These are phyloP conservation scores for Herpetomonas tarakana DNA, from an alignment of 208 protist species.

Conservation along the genomic window DNA sequence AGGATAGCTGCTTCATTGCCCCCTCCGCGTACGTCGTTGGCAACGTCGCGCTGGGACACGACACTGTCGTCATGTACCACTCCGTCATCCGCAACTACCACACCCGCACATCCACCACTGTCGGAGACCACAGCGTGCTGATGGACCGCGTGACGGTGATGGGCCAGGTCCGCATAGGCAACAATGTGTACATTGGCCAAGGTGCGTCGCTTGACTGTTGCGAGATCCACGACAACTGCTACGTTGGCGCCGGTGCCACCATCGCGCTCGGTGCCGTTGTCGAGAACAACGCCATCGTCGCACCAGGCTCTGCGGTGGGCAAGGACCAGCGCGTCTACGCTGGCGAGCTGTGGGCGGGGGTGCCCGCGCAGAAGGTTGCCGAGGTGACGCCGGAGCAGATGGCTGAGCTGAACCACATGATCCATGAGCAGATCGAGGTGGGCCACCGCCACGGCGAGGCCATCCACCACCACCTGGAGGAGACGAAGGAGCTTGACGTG, in stretches of 20 bases:
- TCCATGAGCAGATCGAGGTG: conserved; percentile 55
- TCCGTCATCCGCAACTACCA: conserved; percentile 86
- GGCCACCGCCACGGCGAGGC: conserved; percentile 62
- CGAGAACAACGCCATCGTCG: conserved; percentile 84
- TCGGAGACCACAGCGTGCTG: conserved; percentile 79
- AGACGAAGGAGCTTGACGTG: conserved; percentile 57
- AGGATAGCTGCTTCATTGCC: conserved; percentile 84
- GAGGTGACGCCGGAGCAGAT: conserved; percentile 77
- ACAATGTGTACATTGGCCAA: conserved; percentile 56
- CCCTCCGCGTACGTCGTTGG: conserved; percentile 83
- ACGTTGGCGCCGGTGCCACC: conserved; percentile 76
- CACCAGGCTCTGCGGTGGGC: conserved; percentile 73
- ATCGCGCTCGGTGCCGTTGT: conserved; percentile 81
- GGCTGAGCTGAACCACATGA: conserved; percentile 54
- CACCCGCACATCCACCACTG: conserved; percentile 40
- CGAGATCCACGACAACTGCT: conserved; percentile 77
- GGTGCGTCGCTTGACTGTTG: conserved; percentile 83
- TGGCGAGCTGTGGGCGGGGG: conserved; percentile 90
- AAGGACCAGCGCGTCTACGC: conserved; percentile 82
- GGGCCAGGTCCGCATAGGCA: conserved; percentile 70
- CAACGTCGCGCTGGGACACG: conserved; percentile 80
- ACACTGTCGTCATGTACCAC: conserved; percentile 87
- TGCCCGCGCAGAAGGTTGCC: conserved; percentile 80
- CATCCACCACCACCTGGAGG: conserved; percentile 69
- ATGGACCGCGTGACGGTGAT: conserved; percentile 85